Base-by-base conservation (phyloP, 805 yeast species). In the Metschnikowia proteae region DNA sequence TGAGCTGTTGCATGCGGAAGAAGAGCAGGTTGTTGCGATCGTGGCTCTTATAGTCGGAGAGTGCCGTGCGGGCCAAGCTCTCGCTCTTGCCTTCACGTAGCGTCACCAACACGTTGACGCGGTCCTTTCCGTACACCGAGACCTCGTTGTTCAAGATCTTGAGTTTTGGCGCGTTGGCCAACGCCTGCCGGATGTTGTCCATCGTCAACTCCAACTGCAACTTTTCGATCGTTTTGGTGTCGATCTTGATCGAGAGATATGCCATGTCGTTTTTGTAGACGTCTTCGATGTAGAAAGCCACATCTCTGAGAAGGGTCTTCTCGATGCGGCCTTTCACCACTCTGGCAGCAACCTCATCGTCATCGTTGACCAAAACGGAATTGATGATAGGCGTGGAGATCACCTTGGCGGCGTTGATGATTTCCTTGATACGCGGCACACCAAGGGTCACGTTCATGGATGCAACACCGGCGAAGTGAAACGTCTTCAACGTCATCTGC, bases 401-500 rank as follows among this genome's bases (percentile, higher is more conserved):
- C 17, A 82, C 81, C 66, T 94, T 94, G 17, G 97, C 88, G 3
- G 99, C 99, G 66, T 94, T 94, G 66, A 94, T 94, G 66, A 94
- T 94, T 75, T 94, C 99, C 71, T 94, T 91, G 68, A 91, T 80
- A 79, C 97, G 95, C 52, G 97, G 97, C 64, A 90, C 97, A 82
- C 97, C 97, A 56, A 92, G 81, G 3, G 97, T 90, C 54, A 90
- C 97, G 68, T 90, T 90, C 84, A 89, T 90, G 3, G 96, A 88
- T 31, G 96, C 90, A 51, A 90, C 97, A 84, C 97, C 97, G 13
- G 97, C 97, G 76, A 88, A 90, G 76, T 90, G 97, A 91, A 90
- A 91, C 59, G 97, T 91, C 64, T 91, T 91, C 71, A 91, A 79
- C 2, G 97, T 91, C 97, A 91, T 91, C 70, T 91, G 97, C 30